Percentiles rank a stretch among this genome's conserved stretches.
These are phyloP conservation scores for Dendrobium catenatum DNA, from an alignment of 106 monocot genomes.

Conservation along the genomic window DNA sequence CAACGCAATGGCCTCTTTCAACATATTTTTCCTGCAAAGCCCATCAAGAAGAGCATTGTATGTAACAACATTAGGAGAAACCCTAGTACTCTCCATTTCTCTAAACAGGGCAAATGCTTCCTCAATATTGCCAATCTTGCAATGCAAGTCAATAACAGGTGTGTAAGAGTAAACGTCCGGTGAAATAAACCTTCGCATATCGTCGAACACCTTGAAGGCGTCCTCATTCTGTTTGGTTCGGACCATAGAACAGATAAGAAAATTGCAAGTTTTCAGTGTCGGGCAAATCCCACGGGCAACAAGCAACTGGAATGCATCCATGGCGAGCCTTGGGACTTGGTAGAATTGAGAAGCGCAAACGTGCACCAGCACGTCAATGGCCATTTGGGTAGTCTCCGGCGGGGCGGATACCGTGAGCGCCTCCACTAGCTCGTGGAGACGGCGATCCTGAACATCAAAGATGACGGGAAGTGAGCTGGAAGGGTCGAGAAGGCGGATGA, in stretches of 20 bases:
- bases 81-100: slow-evolving; percentile 52
- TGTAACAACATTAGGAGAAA: slow-evolving; percentile 48
- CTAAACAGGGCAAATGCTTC: slow-evolving; percentile 40
- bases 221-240: slow-evolving; percentile 8
- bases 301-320: slow-evolving; percentile 35
- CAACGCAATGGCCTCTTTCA: slow-evolving; percentile 46
- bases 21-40: slow-evolving; percentile 54
- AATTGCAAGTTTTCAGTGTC: slow-evolving; percentile 46
- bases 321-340: slow-evolving; percentile 16
- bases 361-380: slow-evolving; percentile 37
- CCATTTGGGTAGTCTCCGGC: not conserved
- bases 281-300: slow-evolving; percentile 33
- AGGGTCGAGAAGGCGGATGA: slow-evolving; percentile 33
- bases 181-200: slow-evolving; percentile 44
- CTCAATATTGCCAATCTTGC: slow-evolving; percentile 43
- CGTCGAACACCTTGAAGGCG: slow-evolving; percentile 48
- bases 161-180: slow-evolving; percentile 64
- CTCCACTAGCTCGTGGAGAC: slow-evolving; percentile 13
- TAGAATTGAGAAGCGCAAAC: slow-evolving; percentile 40
- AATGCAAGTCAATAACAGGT: slow-evolving; percentile 42
- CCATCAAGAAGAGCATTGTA: slow-evolving; percentile 79
- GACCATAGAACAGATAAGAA: slow-evolving; percentile 31
- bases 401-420: slow-evolving; percentile 14
- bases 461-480: slow-evolving; percentile 11
- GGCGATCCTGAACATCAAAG: slow-evolving; percentile 8